Conservation (phyloP, 495 filamentous ascomycete species). For the Tricharina praecox region DNA sequence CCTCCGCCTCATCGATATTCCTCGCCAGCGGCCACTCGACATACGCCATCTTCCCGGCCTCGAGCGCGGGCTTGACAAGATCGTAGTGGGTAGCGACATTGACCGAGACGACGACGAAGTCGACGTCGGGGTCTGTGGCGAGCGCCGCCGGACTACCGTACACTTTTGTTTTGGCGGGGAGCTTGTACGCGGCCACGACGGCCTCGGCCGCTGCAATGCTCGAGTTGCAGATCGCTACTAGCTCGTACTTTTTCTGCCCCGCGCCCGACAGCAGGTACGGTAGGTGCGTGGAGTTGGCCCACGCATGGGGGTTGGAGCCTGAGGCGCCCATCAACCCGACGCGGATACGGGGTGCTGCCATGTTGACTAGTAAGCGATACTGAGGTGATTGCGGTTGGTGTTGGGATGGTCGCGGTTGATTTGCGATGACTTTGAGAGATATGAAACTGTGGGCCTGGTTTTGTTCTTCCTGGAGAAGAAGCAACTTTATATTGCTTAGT, state of each 20-base stretch:
- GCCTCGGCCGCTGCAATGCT: slow-evolving; percentile 32
- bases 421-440: too few species aligned
- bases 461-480: too few species aligned
- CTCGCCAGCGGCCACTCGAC: slow-evolving; percentile 42
- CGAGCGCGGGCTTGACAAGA: slow-evolving; percentile 32
- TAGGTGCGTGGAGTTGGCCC: slow-evolving; percentile 40
- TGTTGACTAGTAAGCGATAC: too few species aligned
- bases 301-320: too few species aligned
- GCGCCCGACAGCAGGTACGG: slow-evolving; percentile 33
- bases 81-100: slow-evolving; percentile 39
- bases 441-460: too few species aligned
- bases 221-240: slow-evolving; percentile 45
- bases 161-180: slow-evolving; percentile 31
- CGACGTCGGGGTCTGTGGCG: slow-evolving; percentile 38
- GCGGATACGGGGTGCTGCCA: too few species aligned
- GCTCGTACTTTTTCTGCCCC: slow-evolving; percentile 30
- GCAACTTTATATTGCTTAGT: too few species aligned
- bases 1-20: slow-evolving; percentile 27
- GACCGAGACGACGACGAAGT: slow-evolving; percentile 40
- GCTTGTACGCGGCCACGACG: slow-evolving; percentile 33
- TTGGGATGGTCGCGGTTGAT: too few species aligned
- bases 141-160: slow-evolving; percentile 38
- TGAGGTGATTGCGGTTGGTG: too few species aligned
- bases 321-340: too few species aligned
- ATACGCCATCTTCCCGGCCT: slow-evolving; percentile 41